phyloP scores from a whole-genome alignment of 352 stramenopile genomes.

The Phytophthora idaei region DNA sequence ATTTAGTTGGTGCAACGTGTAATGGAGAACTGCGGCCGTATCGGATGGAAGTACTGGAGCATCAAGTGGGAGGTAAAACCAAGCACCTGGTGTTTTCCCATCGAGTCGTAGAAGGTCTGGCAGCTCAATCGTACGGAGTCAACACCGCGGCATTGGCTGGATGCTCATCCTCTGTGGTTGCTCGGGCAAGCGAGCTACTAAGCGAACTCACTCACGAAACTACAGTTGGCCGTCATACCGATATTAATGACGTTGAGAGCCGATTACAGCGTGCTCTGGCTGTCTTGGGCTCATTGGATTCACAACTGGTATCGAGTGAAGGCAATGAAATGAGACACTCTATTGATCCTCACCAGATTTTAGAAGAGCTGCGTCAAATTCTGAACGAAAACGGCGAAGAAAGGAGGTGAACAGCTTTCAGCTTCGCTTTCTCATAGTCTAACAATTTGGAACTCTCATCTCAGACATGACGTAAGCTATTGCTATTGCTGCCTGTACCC shows the following conservation, averaged over 20 bases:
- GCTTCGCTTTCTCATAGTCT: too few relatives aligned
- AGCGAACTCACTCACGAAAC: slow-evolving; percentile 29
- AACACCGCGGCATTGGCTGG: slow-evolving; percentile 79
- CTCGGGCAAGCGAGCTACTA: slow-evolving; percentile 56
- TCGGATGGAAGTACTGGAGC: slow-evolving; percentile 74
- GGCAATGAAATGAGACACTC: neutral
- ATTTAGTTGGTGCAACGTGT: slow-evolving; percentile 43
- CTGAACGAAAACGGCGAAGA: neutral
- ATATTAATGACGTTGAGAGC: neutral
- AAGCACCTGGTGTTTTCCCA: slow-evolving; percentile 79
- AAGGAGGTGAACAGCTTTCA: too few relatives aligned
- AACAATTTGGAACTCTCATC: too few relatives aligned
- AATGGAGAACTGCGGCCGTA: slow-evolving; percentile 53
- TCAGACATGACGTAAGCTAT: too few relatives aligned
- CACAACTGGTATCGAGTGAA: neutral
- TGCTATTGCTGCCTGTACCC: too few relatives aligned
- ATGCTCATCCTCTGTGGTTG: slow-evolving; percentile 52
- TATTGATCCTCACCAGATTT: slow-evolving; percentile 7
- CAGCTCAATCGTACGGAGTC: slow-evolving; percentile 78
- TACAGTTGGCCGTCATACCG: neutral
- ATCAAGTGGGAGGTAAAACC: slow-evolving; percentile 20
- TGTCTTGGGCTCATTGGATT: slow-evolving; percentile 2
- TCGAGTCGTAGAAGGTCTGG: slow-evolving; percentile 70
- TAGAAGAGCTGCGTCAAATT: slow-evolving; percentile 23
- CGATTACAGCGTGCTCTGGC: slow-evolving; percentile 15